These are phyloP conservation scores for Sicyos baderoa DNA, from an alignment of 306 rosid genomes.

Conservation along the genomic window DNA sequence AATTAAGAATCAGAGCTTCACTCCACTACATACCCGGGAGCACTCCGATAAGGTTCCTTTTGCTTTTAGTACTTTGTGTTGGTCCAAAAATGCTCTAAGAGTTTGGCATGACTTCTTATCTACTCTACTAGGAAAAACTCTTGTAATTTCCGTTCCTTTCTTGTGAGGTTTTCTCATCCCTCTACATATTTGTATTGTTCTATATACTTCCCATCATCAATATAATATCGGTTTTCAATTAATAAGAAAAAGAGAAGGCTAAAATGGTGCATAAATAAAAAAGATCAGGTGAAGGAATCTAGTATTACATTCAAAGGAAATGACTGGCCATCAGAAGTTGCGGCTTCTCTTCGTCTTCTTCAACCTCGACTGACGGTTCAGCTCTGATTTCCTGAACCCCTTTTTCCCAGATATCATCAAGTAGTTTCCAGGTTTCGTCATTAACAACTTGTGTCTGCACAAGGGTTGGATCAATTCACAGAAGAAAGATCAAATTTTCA, in stretches of 20 bases:
- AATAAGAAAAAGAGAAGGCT: not conserved
- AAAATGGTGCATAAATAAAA: constrained; percentile 1
- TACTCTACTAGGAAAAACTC: not conserved
- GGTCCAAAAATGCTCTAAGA: not conserved
- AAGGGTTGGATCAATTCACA: not conserved
- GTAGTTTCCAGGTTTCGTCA: constrained; percentile 91
- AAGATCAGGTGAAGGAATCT: constrained; percentile 25
- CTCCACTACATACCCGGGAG: no score
- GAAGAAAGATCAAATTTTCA: constrained; percentile 10
- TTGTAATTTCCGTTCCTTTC: not conserved
- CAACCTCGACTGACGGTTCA: constrained; percentile 52
- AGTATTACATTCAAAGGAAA: constrained; percentile 54
- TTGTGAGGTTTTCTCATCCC: not conserved
- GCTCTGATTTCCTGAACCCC: constrained; percentile 59
- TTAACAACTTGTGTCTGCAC: constrained; percentile 69
- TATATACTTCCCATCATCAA: not conserved
- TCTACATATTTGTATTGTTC: not conserved
- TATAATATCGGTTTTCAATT: not conserved
- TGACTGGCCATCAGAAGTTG: constrained; percentile 87
- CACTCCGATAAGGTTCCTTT: no score
- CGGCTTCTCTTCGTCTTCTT: constrained; percentile 74
- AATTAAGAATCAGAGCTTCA: no score
- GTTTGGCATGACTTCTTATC: not conserved
- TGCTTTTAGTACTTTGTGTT: not conserved
- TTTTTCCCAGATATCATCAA: constrained; percentile 81